Conservation (phyloP, 495 filamentous ascomycete species). For the Penicillium maclennaniae region DNA sequence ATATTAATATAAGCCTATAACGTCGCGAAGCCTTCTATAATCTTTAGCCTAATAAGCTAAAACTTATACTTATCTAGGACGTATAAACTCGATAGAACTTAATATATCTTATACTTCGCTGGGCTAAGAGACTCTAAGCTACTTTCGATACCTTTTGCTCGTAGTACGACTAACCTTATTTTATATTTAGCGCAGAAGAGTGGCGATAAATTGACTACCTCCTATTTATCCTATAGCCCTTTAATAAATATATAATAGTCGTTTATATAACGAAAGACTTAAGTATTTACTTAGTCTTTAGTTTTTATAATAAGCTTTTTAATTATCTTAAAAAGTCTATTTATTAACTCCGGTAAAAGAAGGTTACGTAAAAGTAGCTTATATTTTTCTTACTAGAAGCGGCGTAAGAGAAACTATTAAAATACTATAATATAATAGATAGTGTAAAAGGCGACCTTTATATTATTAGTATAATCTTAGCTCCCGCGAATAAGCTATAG, state of each 20-base stretch:
- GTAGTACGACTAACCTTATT: too few species aligned
- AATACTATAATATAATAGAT: constrained; percentile 17
- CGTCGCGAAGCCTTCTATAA: too few species aligned
- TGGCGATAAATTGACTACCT: neutral
- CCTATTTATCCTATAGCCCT: too few species aligned
- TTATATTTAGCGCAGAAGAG: neutral
- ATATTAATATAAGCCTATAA: too few species aligned
- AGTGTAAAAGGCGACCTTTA: constrained; percentile 9
- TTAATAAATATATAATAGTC: too few species aligned
- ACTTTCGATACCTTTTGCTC: neutral
- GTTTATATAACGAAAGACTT: constrained; percentile 15
- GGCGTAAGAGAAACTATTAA: constrained; percentile 6
- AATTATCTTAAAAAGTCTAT: constrained; percentile 3
- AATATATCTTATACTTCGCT: neutral
- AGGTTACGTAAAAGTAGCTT: constrained; percentile 5
- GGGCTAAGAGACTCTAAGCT: neutral
- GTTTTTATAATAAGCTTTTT: constrained; percentile 18
- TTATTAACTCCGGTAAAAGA: constrained; percentile 1
- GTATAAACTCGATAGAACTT: neutral
- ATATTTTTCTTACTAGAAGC: constrained; percentile 10
- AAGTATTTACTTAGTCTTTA: constrained; percentile 16
- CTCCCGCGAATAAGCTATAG: constrained; percentile 16
- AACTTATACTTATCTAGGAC: too few species aligned
- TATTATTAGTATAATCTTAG: constrained; percentile 19
- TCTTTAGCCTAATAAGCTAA: too few species aligned